Base-by-base conservation (phyloP, 495 filamentous ascomycete genomes). In the Tuber microsphaerosporum region DNA sequence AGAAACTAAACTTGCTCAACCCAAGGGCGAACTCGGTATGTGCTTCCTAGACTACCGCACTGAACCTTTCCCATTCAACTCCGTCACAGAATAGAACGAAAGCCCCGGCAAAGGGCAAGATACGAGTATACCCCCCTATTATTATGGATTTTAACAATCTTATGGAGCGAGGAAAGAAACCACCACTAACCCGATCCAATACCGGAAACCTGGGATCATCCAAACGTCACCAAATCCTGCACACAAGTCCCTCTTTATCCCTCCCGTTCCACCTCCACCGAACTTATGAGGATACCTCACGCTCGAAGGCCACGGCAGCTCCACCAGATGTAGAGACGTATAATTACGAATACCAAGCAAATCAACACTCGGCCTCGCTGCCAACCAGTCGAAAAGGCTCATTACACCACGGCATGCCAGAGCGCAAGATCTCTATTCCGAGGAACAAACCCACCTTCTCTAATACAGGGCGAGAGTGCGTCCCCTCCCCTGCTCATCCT, bases 391-490 rank as follows among this genome's bases (percentile, higher is more conserved):
- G 85, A 71, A 82, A 84, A 42, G 85, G 84, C 69, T 84, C 85
- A 61, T 84, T 85, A 69, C 87, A 88, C 75, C 84, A 86, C 74
- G 83, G 87, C 69, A 84, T 83, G 71, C 85, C 86, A 17, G 88
- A 87, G 46, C 56, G 56, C 56, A 65, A 65, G 56, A 65, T 19
- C 26, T 65, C 56, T 17, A 26, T 65, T 65, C 56, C 56, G 56
- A 65, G 56, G 56, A 65, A 65, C 26, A 65, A 65, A 31, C 26
- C 56, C 16, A 34, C 56, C 26, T 14, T 34, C 31, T 65, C 56
- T 10, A 86, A 87, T 71, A 84, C 85, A 71, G 86, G 89, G 75
- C 79, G 87, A 71, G 86, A 87, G 45, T 84, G 85, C 45, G 83
- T 87, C n/a, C 83, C 86, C 77, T 85, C 84, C 74, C 82, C 84